phyloP scores from a whole-genome alignment of 495 filamentous ascomycete genomes.

The Chaetomium tenue region DNA sequence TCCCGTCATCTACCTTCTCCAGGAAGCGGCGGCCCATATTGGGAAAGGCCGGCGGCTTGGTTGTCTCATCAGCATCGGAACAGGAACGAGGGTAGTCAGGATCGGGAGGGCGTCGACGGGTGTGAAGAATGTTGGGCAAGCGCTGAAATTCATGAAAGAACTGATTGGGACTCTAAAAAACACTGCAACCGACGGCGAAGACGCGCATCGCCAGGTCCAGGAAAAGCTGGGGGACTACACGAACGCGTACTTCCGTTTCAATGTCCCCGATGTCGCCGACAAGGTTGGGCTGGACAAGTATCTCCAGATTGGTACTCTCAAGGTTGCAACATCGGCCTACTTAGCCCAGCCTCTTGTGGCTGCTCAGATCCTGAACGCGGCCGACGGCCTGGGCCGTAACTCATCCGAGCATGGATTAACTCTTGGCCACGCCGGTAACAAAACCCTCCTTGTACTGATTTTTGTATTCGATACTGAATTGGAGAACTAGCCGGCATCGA shows the following conservation, averaged over 20 bases:
- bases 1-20: constrained; percentile 21
- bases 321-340: constrained; percentile 19
- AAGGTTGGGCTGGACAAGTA: constrained; percentile 49
- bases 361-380: not conserved
- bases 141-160: not conserved
- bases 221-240: not conserved
- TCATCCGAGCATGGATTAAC: constrained; percentile 13
- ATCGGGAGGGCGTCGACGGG: constrained; percentile 10
- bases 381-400: not conserved
- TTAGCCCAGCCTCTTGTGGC: not conserved
- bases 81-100: constrained; percentile 17
- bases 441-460: too few species aligned
- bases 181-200: constrained; percentile 19
- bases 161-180: constrained; percentile 21
- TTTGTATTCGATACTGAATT: not conserved
- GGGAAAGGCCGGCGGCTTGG: constrained; percentile 13
- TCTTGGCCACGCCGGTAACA: constrained; percentile 18
- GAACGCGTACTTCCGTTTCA: constrained; percentile 29
- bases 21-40: constrained; percentile 22
- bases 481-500: constrained; percentile 6
- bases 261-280: constrained; percentile 67
- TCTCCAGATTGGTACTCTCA: constrained; percentile 20
- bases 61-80: constrained; percentile 27
- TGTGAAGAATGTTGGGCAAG: constrained; percentile 1
- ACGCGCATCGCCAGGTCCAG: not conserved